These are phyloP conservation scores for Anacardium occidentale DNA, from an alignment of 345 rosid species.

Conservation along the genomic window DNA sequence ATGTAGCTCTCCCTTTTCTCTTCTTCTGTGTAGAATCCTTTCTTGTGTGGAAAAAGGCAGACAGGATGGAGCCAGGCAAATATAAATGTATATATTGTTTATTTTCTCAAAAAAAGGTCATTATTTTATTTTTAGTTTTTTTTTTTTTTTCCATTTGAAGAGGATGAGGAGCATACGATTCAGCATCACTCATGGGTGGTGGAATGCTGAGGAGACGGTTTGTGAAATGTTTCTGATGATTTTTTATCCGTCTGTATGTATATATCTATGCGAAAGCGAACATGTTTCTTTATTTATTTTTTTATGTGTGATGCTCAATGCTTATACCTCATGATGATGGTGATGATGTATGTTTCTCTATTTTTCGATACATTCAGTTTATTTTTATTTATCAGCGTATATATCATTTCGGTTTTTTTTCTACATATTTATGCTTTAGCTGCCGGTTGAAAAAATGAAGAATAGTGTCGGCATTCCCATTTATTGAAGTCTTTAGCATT, in stretches of 20 bases:
- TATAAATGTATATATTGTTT: constrained; percentile 15
- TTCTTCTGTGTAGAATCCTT: constrained; percentile 19
- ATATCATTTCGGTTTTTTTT: neutral
- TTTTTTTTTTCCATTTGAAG: constrained; percentile 8
- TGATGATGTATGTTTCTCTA: constrained; percentile 22
- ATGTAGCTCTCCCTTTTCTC: constrained; percentile 34
- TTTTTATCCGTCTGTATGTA: constrained; percentile 22
- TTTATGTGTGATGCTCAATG: neutral
- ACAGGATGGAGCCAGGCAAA: constrained; percentile 67
- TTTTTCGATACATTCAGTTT: constrained; percentile 16
- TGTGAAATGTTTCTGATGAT: constrained; percentile 26
- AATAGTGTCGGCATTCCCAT: neutral
- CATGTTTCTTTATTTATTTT: constrained; percentile 4
- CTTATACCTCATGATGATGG: constrained; percentile 16
- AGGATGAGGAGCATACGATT: constrained; percentile 21
- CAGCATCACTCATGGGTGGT: constrained; percentile 29
- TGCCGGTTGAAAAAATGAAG: constrained; percentile 8
- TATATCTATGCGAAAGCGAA: constrained; percentile 9
- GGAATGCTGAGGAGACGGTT: constrained; percentile 25
- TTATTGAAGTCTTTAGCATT: neutral
- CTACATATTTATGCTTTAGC: neutral
- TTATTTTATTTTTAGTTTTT: constrained; percentile 1
- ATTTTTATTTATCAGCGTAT: neutral
- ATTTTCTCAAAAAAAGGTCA: constrained; percentile 9
- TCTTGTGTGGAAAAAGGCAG: constrained; percentile 44